phyloP scores from a whole-genome alignment of 169 alveolate species.

The Plasmodium sp. region DNA sequence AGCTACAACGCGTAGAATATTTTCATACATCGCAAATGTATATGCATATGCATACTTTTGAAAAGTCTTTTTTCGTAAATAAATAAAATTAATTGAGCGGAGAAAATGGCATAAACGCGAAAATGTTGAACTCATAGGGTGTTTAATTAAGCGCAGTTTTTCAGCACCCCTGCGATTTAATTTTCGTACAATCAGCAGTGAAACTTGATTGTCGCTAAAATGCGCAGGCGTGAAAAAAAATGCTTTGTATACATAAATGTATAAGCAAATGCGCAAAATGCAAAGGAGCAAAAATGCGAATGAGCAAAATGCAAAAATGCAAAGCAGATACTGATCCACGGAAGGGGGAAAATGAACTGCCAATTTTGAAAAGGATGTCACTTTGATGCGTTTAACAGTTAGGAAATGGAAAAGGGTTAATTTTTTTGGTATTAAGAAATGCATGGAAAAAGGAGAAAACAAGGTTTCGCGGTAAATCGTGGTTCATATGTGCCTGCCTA shows the following conservation, averaged over 20 bases:
- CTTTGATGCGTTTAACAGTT: background rate
- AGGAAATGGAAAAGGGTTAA: background rate
- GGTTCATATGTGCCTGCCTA: background rate
- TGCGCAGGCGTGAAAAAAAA: background rate
- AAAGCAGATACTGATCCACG: background rate
- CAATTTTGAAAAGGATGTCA: background rate
- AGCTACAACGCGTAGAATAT: background rate
- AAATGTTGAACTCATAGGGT: background rate
- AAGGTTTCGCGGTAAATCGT: background rate
- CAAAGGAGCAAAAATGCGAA: background rate
- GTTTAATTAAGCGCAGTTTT: background rate
- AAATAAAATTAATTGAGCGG: background rate
- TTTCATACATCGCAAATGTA: background rate
- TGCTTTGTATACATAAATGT: background rate
- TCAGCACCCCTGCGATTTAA: background rate
- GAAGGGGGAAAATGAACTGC: background rate
- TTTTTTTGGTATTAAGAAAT: background rate
- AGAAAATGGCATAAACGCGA: background rate
- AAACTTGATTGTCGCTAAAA: background rate
- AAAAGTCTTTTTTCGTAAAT: constrained; percentile 4
- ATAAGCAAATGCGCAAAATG: background rate
- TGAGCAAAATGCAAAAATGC: no score
- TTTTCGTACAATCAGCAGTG: background rate
- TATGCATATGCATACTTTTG: background rate
- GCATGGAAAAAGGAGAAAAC: background rate